Evolutionary conservation across 108 stramenopile species (phyloP), one percentile per base, ranked within the genome.

Genomic region (Nitzschia inconspicua): DNA sequence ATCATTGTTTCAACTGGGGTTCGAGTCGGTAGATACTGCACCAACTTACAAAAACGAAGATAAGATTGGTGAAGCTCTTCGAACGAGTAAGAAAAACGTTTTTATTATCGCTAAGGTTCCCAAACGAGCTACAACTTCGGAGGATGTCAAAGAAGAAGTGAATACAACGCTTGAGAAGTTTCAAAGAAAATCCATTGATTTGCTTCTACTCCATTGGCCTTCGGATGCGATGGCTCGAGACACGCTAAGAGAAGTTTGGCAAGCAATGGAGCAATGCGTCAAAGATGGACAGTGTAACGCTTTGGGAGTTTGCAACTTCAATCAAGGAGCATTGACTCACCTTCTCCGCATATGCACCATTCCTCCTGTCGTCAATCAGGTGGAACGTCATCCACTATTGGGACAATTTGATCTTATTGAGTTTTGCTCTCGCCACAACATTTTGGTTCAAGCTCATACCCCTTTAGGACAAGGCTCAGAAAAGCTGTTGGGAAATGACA

Each of bases 241-340:
- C 9, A 77, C 65, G 3, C 52, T 87, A n/a, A 28, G 26, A 43
- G 56, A 63, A 28, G 80, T 82, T 10, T 91, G 90, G 91, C 65
- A 72, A 44, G 90, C 76, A 50, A 82, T 95, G 73, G 90, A 91
- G 62, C 41, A 40, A 16, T 75, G 82, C 41, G 70, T 73, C 20
- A 46, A 47, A 36, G 82, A 78, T 7, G 83, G 79, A 0, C 19
- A 63, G 16, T 76, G 79, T 34, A 51, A 56, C 11, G 54, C 59
- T 10, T 61, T 95, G 30, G 94, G 94, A 10, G 90, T 95, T 36
- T 78, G 74, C 52, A 91, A 95, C 54, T 95, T 95, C 30, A 70
- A 73, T 19, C 60, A 66, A 3, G 37, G 18, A 34, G 82, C 85
- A 23, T 56, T 91, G 27, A n/a, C 34, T 4, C 49, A 58, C 30